Evolutionary conservation across 2,329 filamentous ascomycete species (phyloP).

Genomic region (Ceratocystis destructans): DNA sequence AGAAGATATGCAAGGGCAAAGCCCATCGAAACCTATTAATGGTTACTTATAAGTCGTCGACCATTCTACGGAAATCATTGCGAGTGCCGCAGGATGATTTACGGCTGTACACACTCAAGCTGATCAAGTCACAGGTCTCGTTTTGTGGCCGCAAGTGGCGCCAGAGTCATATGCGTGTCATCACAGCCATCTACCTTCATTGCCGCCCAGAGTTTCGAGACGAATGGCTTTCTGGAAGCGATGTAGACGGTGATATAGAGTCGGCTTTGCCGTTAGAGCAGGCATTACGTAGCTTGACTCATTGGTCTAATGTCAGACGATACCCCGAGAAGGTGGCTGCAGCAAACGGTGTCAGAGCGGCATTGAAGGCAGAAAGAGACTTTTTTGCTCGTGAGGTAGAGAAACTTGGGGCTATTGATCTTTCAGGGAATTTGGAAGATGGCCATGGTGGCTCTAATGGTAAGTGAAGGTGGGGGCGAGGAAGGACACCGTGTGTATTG

Average conservation of each 20-base stretch:
- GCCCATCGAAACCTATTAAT: constrained; percentile 87
- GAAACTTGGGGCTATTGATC: constrained; percentile 42
- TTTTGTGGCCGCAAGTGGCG: constrained; percentile 98
- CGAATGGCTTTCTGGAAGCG: constrained; percentile 83
- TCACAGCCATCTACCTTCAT: constrained; percentile 90
- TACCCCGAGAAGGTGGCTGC: constrained; percentile 66
- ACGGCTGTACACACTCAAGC: constrained; percentile 85
- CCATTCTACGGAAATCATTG: constrained; percentile 80
- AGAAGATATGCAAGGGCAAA: constrained; percentile 94
- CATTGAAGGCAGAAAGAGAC: constrained; percentile 40
- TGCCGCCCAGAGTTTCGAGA: constrained; percentile 85
- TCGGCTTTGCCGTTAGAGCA: constrained; percentile 86
- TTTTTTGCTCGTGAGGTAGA: constrained; percentile 70
- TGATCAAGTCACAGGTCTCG: constrained; percentile 97
- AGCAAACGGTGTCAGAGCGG: constrained; percentile 27
- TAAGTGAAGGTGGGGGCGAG: not conserved
- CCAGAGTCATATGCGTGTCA: constrained; percentile 95
- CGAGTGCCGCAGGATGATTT: constrained; percentile 80
- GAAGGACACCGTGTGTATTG: not conserved
- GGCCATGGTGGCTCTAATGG: constrained; percentile 7
- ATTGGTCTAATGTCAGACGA: constrained; percentile 80
- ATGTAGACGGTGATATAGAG: constrained; percentile 88
- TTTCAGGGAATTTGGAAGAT: constrained; percentile 8
- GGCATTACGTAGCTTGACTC: constrained; percentile 72
- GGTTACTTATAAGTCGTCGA: constrained; percentile 88